Percentiles rank a stretch among this genome's conserved stretches.
These are phyloP conservation scores for Microbotryomycetes sp. DNA, from an alignment of 1,284 basidiomycete species.

Conservation along the genomic window DNA sequence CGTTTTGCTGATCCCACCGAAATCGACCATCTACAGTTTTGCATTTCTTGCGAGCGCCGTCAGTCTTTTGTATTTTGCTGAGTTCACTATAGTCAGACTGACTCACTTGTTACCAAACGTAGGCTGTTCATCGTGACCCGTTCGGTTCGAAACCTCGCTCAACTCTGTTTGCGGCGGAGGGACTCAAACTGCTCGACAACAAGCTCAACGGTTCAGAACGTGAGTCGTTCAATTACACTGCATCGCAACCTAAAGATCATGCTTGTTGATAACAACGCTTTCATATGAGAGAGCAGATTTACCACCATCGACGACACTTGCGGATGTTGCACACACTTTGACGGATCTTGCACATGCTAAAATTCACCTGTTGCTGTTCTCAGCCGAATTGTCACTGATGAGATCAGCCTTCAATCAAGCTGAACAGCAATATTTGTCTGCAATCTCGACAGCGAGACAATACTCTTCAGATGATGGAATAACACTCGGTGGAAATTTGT, in stretches of 20 bases:
- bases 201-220: constrained; percentile 18
- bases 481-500: background rate
- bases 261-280: too few species aligned
- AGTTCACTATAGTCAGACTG: too few species aligned
- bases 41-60: constrained; percentile 24
- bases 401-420: constrained; percentile 9
- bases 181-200: constrained; percentile 4
- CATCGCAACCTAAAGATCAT: too few species aligned
- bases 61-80: background rate
- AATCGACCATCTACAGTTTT: constrained; percentile 20
- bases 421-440: background rate
- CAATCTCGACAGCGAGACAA: constrained; percentile 2
- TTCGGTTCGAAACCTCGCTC: constrained; percentile 14
- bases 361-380: constrained; percentile 13
- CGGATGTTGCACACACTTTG: background rate
- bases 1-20: constrained; percentile 9
- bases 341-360: background rate
- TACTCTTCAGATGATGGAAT: background rate
- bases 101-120: background rate
- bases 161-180: constrained; percentile 19
- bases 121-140: constrained; percentile 25
- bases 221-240: too few species aligned
- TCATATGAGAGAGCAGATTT: background rate
- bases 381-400: constrained; percentile 16
- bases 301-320: background rate